Evolutionary conservation across 2,329 filamentous ascomycete species (phyloP).

Genomic region (Scleromitrula shiraiana): DNA sequence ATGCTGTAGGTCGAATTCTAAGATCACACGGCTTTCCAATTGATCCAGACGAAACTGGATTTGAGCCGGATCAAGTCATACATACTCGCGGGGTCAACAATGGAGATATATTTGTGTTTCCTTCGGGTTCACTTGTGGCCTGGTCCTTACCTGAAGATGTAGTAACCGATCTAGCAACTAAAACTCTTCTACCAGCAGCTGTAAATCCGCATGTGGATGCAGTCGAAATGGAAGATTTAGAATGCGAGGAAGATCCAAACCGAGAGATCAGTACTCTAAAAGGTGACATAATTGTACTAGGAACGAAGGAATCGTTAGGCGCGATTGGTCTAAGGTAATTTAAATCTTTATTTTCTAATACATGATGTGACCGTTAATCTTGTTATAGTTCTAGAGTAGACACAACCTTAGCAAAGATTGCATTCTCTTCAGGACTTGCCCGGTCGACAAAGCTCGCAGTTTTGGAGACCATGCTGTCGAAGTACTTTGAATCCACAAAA

Average conservation of each 20-base stretch:
- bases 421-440: slow-evolving; percentile 89
- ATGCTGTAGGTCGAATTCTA: slow-evolving; percentile 48
- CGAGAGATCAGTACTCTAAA: slow-evolving; percentile 70
- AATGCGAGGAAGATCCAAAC: slow-evolving; percentile 69
- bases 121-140: slow-evolving; percentile 84
- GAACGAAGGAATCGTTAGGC: slow-evolving; percentile 55
- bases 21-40: slow-evolving; percentile 51
- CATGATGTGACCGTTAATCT: slow-evolving; percentile 6
- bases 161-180: slow-evolving; percentile 60
- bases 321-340: slow-evolving; percentile 30
- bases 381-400: slow-evolving; percentile 33
- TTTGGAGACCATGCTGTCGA: slow-evolving; percentile 71
- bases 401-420: slow-evolving; percentile 81
- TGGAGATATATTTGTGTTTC: slow-evolving; percentile 92
- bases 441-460: slow-evolving; percentile 90
- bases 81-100: slow-evolving; percentile 53
- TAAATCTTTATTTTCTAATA: background rate
- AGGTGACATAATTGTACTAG: slow-evolving; percentile 83
- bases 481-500: slow-evolving; percentile 82
- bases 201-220: slow-evolving; percentile 62
- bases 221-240: slow-evolving; percentile 81
- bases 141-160: slow-evolving; percentile 80
- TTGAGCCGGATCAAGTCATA: slow-evolving; percentile 54
- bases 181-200: slow-evolving; percentile 67
- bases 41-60: slow-evolving; percentile 53